Base-by-base conservation (phyloP, 2,329 filamentous ascomycete species). In the Nigrograna mackinnonii region DNA sequence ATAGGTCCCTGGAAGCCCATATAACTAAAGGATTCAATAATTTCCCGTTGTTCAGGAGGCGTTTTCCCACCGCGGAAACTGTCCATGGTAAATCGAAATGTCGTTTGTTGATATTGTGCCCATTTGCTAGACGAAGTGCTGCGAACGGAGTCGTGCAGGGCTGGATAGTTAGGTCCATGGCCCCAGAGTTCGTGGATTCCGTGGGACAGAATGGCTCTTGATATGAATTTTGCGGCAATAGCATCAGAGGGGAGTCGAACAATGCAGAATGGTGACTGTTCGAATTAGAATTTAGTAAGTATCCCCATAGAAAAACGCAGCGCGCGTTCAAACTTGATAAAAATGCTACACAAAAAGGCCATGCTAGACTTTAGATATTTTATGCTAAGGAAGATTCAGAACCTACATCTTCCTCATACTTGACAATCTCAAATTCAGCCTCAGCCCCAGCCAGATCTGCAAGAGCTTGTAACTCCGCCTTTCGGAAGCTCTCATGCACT, bases 121-220 rank as follows among this genome's bases (percentile, higher is more conserved):
- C 91, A 96, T 44, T 83, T 73, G 40, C 82, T 72, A 3, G 77
- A 58, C 1, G 87, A 87, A 28, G 74, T 73, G 6, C 62, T 61
- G 48, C 75, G 78, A 43, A 95, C 77, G 41, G 83, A 78, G 34
- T 73, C 69, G 61, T 95, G 89, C 2, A 96, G 77, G 33, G 79
- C 74, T 3, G 82, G 72, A 57, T 95, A 85, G 34, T 77, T 83
- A 9, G 72, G 58, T 12, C 87, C 91, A 24, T 75, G 73, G 14
- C 87, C 92, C 92, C 94, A 97, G 49, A 96, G 80, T 64, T 95
- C 90, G 72, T 94, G 89, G 52, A 97, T 87, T 34, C 82, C 84
- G 69, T 91, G 88, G 18, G 84, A 83, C 37, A 97, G 79, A 53
- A 97, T 87, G 35, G 89, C 90, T 49, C 92, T 86, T 37, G 77